Base-by-base conservation (phyloP, 2,329 filamentous ascomycete species). In the Aspergillus novofumigatus region DNA sequence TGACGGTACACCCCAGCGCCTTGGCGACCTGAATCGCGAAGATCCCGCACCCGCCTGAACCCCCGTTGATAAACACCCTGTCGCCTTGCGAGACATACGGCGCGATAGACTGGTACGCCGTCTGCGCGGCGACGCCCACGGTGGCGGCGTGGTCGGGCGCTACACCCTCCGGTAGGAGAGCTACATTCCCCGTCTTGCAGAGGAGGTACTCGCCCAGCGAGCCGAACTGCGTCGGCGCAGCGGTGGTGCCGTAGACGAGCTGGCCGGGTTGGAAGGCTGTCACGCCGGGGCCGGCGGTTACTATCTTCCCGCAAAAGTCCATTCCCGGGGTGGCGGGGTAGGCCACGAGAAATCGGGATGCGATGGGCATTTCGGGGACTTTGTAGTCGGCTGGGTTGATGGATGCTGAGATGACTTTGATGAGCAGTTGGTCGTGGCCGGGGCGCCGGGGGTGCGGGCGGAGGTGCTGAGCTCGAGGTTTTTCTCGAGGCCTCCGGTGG, bases 301-400 rank as follows among this genome's bases (percentile, higher is more conserved):
- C 70, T 10, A 81, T 71, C 8, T 74, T 73, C 0, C 81, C 80
- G 57, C 72, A 74, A 55, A 80, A 82, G 67, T 83, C 81, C 65
- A 80, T 72, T 0, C 80, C 79, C 0, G 82, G 82, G 1, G 77
- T 76, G 2, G 78, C 79, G 0, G 80, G 78, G 4, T 68, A 69
- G 25, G 70, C 65, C 50, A 81, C 69, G 1, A 77, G 41, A 23
- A 76, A 59, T 3, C 75, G 72, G 1, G 69, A 68, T 5, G 82
- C 55, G 2, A 79, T 23, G 0, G 78, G 70, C 28, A 79, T 71
- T 65, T 88, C 85, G 9, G 82, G 76, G 1, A 83, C 61, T 69
- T 89, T 89, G 78, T 85, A 83, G 76, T 89, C 87, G 28, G 82
- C 81, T 0, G 85, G 85, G 67, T 88, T 89, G 61, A 88, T 67